These are phyloP conservation scores for Epichloe scottii DNA, from an alignment of 2,329 filamentous ascomycete genomes.

Conservation along the genomic window DNA sequence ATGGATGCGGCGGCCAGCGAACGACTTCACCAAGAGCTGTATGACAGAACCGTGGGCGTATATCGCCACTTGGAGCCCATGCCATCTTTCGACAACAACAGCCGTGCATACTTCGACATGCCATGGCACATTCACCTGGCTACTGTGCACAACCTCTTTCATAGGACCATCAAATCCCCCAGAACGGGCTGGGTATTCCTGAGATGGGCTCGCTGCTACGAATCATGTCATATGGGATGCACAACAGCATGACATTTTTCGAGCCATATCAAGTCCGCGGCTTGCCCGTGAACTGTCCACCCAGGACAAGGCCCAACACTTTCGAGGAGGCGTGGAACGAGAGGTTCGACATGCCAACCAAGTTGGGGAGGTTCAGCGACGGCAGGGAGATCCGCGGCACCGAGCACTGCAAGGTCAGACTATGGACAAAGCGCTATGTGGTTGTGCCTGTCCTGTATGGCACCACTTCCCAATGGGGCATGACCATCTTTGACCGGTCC, in stretches of 20 bases:
- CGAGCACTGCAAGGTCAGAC: not conserved
- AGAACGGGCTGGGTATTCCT: not conserved
- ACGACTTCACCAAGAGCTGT: not conserved
- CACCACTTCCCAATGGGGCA: conserved; percentile 8
- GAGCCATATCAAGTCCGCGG: conserved; percentile 5
- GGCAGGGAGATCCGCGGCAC: not conserved
- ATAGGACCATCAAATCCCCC: conserved; percentile 1
- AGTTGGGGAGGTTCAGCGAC: conserved; percentile 2
- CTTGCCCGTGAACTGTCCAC: not conserved
- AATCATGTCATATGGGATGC: conserved; percentile 11
- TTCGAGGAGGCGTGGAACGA: conserved; percentile 2
- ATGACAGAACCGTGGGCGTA: not conserved
- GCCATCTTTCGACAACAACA: conserved; percentile 8
- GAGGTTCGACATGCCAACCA: conserved; percentile 4
- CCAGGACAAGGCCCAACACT: not conserved
- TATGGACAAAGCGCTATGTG: conserved; percentile 7
- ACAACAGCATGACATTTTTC: conserved; percentile 6
- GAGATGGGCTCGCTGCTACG: conserved; percentile 9
- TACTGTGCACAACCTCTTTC: conserved; percentile 7
- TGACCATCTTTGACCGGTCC: conserved; percentile 13
- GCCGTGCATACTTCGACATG: not conserved
- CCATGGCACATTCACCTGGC: conserved; percentile 9
- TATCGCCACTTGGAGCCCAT: conserved; percentile 10
- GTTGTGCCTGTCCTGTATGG: conserved; percentile 9
- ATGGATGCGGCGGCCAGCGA: not conserved